Evolutionary conservation across 1,139 yeast genomes (phyloP), one percentile per base, ranked within the genome.

Genomic region (Taphrina pruni): DNA sequence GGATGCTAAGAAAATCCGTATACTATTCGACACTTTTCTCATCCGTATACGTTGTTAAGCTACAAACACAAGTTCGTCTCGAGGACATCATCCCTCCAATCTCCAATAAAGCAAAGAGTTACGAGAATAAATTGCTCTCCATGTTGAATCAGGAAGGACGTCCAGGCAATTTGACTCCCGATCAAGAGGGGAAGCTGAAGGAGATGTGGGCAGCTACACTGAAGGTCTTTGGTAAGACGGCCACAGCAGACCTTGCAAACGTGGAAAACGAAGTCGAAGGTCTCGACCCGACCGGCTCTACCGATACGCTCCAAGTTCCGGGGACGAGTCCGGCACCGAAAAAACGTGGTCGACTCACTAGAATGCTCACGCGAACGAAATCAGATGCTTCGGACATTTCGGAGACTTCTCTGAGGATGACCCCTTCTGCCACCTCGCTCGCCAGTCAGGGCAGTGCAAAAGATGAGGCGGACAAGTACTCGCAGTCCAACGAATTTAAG

Each of bases 141-240:
- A 64, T 64, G 67, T 50, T 36, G 35, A 48, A 52, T 43, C 51
- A 50, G 12, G 61, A 56, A 3, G 93, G 93, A 11, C 83, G 89
- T 73, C 81, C 86, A 62, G 86, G 85, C 72, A 84, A 86, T 38
- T 80, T 90, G 61, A 83, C 87, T 12, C 78, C 81, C 1, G 87
- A 85, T 51, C 88, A 90, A 78, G 95, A 89, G 75, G 80, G 83
- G 69, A 82, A 82, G 52, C 82, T 91, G 74, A 90, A 90, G 78
- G 93, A 89, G 75, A 82, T 87, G 65, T 89, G 95, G 94, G 86
- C 89, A 52, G 84, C 86, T 72, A 75, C 88, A 60, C 79, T 90
- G 71, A 84, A 84, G 70, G 85, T 82, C 69, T 83, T 87, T 81
- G 94, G 91, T 2, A 82, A 86, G 69, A 83, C 84, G n/a, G 43